These are phyloP conservation scores for Leishmania tropica DNA, from an alignment of 208 protist genomes.

Conservation along the genomic window DNA sequence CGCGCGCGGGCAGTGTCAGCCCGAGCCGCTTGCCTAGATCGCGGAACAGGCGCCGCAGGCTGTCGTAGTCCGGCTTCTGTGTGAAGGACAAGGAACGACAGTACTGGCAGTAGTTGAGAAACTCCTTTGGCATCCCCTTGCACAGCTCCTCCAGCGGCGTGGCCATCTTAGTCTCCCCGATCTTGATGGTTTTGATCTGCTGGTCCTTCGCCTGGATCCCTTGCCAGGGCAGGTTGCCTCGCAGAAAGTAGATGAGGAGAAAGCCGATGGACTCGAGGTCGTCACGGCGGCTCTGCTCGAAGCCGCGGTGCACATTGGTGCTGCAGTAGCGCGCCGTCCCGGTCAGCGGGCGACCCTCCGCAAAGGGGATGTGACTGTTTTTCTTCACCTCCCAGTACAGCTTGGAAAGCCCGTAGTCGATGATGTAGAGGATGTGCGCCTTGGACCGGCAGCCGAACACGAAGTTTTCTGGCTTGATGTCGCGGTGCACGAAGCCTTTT, in stretches of 20 bases:
- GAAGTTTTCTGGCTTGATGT: conserved; percentile 94
- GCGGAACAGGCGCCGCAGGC: conserved; percentile 73
- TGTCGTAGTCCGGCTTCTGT: conserved; percentile 81
- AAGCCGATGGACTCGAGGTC: conserved; percentile 95
- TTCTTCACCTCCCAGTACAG: conserved; percentile 96
- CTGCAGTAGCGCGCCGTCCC: conserved; percentile 99
- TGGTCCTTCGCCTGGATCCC: conserved; percentile 82
- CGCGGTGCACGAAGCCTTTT: conserved; percentile 84
- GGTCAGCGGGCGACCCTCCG: conserved; percentile 98
- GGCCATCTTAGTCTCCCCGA: conserved; percentile 85
- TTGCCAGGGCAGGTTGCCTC: conserved; percentile 94
- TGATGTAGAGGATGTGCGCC: conserved; percentile 90
- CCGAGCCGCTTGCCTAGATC: conserved; percentile 39
- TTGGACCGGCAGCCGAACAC: conserved; percentile 67
- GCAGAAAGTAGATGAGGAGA: conserved; percentile 94
- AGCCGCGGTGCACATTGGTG: conserved; percentile 99
- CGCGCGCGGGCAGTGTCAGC: conserved; percentile 18
- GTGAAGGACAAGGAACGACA: conserved; percentile 76
- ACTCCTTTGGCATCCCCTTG: conserved; percentile 60
- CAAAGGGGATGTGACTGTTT: conserved; percentile 98
- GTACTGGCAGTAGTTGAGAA: conserved; percentile 78
- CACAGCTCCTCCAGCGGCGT: conserved; percentile 75
- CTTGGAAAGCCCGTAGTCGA: conserved; percentile 99
- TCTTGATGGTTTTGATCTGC: conserved; percentile 77
- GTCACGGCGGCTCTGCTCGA: conserved; percentile 95